These are phyloP conservation scores for Zygoascus sp. DNA, from an alignment of 1,139 yeast species.

Conservation along the genomic window DNA sequence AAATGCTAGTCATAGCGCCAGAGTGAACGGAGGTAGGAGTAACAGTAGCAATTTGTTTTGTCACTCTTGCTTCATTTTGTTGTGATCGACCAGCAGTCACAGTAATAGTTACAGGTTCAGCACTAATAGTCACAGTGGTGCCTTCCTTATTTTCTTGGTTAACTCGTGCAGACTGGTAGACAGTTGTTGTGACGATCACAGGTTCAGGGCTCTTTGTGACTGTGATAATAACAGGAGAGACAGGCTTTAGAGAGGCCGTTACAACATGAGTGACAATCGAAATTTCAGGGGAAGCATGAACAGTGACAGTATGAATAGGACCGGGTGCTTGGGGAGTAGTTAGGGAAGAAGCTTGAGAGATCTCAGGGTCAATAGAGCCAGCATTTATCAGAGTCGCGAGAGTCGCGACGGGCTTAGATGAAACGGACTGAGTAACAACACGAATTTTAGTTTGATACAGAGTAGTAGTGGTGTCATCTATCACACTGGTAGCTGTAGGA, in stretches of 20 bases:
- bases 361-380: neutral
- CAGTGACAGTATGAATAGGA: neutral
- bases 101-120: neutral
- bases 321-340: neutral
- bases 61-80: neutral
- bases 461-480: slow-evolving; percentile 3
- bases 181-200: slow-evolving; percentile 1
- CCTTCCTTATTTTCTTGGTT: neutral
- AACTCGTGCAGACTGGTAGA: neutral
- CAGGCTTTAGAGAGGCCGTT: neutral
- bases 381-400: too few species aligned
- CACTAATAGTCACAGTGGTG: slow-evolving; percentile 7
- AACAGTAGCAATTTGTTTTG: neutral
- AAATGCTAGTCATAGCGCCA: neutral
- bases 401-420: too few species aligned
- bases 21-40: neutral
- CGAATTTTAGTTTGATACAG: neutral
- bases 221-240: neutral
- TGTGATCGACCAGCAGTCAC: neutral
- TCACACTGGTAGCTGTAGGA: neutral
- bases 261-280: neutral
- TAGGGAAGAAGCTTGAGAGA: neutral
- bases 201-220: neutral
- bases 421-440: neutral
- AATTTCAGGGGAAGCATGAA: neutral